Percentiles rank a stretch among this genome's conserved stretches.
These are phyloP conservation scores for Pistacia vera DNA, from an alignment of 345 rosid genomes.

Conservation along the genomic window DNA sequence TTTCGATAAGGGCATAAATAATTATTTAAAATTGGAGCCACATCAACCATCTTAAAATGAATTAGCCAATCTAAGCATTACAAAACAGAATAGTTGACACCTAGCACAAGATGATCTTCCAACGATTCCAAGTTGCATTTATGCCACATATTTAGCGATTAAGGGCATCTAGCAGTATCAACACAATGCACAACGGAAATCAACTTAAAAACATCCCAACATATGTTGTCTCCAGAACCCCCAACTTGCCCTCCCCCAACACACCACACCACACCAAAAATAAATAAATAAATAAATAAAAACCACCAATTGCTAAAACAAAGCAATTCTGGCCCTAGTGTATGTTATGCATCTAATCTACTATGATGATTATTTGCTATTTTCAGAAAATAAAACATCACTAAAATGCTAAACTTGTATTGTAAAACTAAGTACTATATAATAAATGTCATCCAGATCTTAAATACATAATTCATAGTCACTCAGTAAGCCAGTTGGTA, in stretches of 20 bases:
- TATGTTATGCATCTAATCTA: not conserved
- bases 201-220: not conserved
- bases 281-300: not conserved
- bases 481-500: not conserved
- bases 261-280: too few species aligned
- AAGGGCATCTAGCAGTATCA: not conserved
- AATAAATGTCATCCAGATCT: not conserved
- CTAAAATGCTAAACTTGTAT: not conserved
- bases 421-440: not conserved
- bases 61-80: not conserved
- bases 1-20: not conserved
- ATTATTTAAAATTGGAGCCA: not conserved
- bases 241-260: not conserved
- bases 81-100: not conserved
- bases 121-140: not conserved
- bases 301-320: not conserved
- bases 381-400: not conserved
- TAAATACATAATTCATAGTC: not conserved
- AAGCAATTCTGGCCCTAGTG: not conserved
- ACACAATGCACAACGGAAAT: not conserved
- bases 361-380: not conserved
- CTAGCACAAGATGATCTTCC: not conserved
- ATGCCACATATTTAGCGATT: not conserved
- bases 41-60: not conserved
- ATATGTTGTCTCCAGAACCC: not conserved